Evolutionary conservation across 2,329 filamentous ascomycete genomes (phyloP).

Genomic region (Verticillium zaregamsianum): DNA sequence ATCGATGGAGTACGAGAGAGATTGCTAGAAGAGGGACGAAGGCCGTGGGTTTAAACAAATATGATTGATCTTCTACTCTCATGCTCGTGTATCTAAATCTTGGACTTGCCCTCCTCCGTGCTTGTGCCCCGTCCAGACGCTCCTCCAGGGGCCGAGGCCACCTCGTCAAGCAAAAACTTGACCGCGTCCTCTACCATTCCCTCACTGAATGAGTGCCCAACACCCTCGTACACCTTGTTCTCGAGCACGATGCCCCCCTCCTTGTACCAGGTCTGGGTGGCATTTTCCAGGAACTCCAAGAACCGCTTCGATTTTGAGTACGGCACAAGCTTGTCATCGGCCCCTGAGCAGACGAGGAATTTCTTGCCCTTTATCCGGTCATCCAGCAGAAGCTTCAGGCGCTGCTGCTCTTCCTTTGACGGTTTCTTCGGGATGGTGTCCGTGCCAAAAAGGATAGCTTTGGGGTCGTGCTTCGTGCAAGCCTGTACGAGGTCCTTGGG

Average conservation of each 20-base stretch:
- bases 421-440: slow-evolving; percentile 24
- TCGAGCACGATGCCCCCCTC: slow-evolving; percentile 54
- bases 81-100: slow-evolving; percentile 18
- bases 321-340: slow-evolving; percentile 68
- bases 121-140: background rate
- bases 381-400: slow-evolving; percentile 42
- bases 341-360: slow-evolving; percentile 62
- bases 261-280: slow-evolving; percentile 46
- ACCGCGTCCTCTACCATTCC: slow-evolving; percentile 66
- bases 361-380: slow-evolving; percentile 55
- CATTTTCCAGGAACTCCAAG: slow-evolving; percentile 55
- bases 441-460: slow-evolving; percentile 64
- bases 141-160: slow-evolving; percentile 26
- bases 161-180: slow-evolving; percentile 52
- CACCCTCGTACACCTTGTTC: slow-evolving; percentile 63
- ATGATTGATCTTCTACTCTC: background rate
- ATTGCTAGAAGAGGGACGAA: slow-evolving; percentile 30
- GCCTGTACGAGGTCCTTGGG: slow-evolving; percentile 62
- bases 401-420: slow-evolving; percentile 33
- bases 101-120: slow-evolving; percentile 17
- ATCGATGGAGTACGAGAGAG: slow-evolving; percentile 31
- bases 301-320: slow-evolving; percentile 59
- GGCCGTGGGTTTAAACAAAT: slow-evolving; percentile 32
- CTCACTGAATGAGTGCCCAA: slow-evolving; percentile 65
- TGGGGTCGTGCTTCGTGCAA: slow-evolving; percentile 68